Conservation (phyloP, 1,284 basidiomycete genomes). For the Marasmius sp. region DNA sequence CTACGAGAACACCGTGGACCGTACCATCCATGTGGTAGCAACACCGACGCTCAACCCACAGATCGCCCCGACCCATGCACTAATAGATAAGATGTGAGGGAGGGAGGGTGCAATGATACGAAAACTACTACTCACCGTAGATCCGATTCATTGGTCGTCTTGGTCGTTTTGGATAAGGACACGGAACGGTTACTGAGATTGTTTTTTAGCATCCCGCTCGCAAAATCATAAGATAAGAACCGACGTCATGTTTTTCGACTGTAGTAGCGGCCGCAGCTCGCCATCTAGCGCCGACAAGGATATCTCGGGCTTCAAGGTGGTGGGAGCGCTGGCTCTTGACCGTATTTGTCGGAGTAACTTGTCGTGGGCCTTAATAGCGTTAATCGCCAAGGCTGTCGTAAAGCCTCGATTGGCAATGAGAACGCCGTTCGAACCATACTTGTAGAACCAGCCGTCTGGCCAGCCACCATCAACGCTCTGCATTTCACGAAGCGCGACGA, state of each 20-base stretch:
- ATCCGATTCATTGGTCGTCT: too few relatives aligned
- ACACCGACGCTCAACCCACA: not conserved
- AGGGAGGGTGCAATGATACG: not conserved
- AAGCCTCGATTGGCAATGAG: slow-evolving; percentile 39
- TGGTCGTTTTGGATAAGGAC: too few relatives aligned
- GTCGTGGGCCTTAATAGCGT: slow-evolving; percentile 14
- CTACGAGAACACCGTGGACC: not conserved
- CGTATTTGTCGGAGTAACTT: not conserved
- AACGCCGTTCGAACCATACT: slow-evolving; percentile 35
- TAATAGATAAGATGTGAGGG: not conserved
- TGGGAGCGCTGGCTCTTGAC: not conserved
- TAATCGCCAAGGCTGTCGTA: slow-evolving; percentile 36
- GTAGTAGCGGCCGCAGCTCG: too few relatives aligned
- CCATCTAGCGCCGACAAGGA: too few relatives aligned
- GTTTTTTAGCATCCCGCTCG: too few relatives aligned
- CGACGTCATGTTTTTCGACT: too few relatives aligned
- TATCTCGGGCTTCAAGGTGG: not conserved
- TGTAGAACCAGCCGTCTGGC: slow-evolving; percentile 39
- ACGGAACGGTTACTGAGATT: too few relatives aligned
- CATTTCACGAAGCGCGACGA: slow-evolving; percentile 28
- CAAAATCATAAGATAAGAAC: too few relatives aligned
- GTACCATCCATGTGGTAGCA: not conserved
- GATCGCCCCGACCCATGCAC: not conserved
- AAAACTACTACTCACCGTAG: not conserved
- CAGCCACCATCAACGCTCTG: slow-evolving; percentile 42